Conservation (phyloP, 108 stramenopile species). For the Pseudonitzschia multiseries region DNA sequence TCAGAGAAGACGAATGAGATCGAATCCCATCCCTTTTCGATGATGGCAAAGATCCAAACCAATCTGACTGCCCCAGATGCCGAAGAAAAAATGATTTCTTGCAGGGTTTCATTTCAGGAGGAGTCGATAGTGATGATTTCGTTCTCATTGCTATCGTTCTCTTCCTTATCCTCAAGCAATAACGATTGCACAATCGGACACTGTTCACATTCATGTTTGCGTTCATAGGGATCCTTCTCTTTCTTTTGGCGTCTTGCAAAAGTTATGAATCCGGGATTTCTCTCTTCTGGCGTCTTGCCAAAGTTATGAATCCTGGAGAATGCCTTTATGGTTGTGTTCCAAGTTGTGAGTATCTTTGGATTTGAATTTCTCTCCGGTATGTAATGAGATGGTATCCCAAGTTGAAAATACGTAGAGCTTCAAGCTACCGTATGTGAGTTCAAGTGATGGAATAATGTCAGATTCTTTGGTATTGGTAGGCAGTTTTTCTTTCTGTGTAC, state of each 20-base stretch:
- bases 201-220: background rate
- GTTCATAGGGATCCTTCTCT: background rate
- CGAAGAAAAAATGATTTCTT: background rate
- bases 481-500: too few species aligned
- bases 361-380: too few species aligned
- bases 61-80: background rate
- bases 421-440: too few species aligned
- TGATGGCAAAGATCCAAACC: background rate
- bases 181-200: background rate
- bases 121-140: background rate
- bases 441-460: too few species aligned
- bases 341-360: too few species aligned
- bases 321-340: too few species aligned
- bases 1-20: background rate
- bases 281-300: too few species aligned
- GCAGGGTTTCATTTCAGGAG: background rate
- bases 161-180: background rate
- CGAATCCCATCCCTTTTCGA: background rate
- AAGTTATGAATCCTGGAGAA: too few species aligned
- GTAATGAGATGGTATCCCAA: too few species aligned
- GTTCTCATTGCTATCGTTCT: background rate
- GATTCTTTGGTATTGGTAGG: too few species aligned
- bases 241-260: background rate
- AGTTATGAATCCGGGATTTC: too few species aligned
- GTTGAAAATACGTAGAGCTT: too few species aligned